phyloP scores from a whole-genome alignment of 805 yeast species.

The Candida coleopterorum region DNA sequence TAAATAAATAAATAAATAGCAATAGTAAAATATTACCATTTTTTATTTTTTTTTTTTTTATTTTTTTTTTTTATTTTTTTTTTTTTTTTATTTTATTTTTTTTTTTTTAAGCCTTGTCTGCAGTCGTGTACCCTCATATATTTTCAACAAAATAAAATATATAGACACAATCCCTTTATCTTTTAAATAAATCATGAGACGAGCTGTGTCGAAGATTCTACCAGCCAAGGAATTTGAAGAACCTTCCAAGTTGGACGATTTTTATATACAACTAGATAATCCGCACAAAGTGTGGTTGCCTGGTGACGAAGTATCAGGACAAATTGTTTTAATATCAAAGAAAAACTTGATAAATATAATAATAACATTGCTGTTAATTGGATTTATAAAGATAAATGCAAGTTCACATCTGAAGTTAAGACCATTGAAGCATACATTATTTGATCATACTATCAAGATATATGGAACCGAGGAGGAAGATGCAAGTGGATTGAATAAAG shows the following conservation, averaged over 20 bases:
- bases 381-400: slow-evolving; percentile 52
- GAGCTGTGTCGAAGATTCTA: slow-evolving; percentile 45
- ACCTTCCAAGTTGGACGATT: slow-evolving; percentile 49
- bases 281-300: slow-evolving; percentile 80
- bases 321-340: slow-evolving; percentile 51
- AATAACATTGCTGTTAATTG: slow-evolving; percentile 50
- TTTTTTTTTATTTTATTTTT: too few relatives aligned
- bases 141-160: slow-evolving; percentile 4
- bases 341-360: slow-evolving; percentile 51
- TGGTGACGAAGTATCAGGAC: slow-evolving; percentile 70
- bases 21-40: too few relatives aligned
- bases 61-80: too few relatives aligned
- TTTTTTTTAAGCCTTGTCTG: slow-evolving; percentile 5
- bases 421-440: slow-evolving; percentile 47
- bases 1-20: not conserved
- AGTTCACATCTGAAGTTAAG: slow-evolving; percentile 50
- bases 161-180: not conserved
- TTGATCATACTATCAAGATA: slow-evolving; percentile 54
- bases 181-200: slow-evolving; percentile 32
- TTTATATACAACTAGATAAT: slow-evolving; percentile 64
- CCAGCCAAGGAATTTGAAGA: slow-evolving; percentile 27
- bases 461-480: slow-evolving; percentile 39
- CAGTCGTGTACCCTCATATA: slow-evolving; percentile 1
- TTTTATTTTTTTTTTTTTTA: too few relatives aligned
- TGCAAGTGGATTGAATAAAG: slow-evolving; percentile 57